Evolutionary conservation across 495 filamentous ascomycete genomes (phyloP).

Genomic region (Monascus purpureus): DNA sequence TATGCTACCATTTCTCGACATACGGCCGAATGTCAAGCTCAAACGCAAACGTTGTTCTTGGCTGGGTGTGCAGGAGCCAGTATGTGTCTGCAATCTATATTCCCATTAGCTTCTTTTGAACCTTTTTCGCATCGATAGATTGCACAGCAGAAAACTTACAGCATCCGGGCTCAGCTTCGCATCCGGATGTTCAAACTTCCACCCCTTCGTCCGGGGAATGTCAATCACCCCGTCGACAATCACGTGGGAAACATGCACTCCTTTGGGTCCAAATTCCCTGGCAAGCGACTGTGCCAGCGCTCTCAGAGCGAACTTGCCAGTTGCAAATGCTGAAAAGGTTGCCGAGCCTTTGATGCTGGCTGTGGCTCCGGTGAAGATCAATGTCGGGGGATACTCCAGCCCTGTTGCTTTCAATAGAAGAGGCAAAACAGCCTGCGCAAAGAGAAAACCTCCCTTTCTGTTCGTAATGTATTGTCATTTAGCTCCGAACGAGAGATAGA

Average conservation of each 20-base stretch:
- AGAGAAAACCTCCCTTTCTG: slow-evolving; percentile 63
- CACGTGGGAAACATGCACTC: slow-evolving; percentile 76
- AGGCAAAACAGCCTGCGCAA: slow-evolving; percentile 60
- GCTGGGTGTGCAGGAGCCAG: slow-evolving; percentile 82
- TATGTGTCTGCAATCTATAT: slow-evolving; percentile 84
- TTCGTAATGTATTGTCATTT: background rate
- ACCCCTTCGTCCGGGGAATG: slow-evolving; percentile 55
- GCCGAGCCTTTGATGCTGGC: slow-evolving; percentile 65
- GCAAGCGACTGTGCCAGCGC: slow-evolving; percentile 69
- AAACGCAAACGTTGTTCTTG: slow-evolving; percentile 63
- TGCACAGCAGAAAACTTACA: too few species aligned
- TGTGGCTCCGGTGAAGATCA: slow-evolving; percentile 82
- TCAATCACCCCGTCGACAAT: slow-evolving; percentile 87
- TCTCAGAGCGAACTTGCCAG: slow-evolving; percentile 68
- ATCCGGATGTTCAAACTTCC: slow-evolving; percentile 44
- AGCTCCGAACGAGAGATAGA: background rate
- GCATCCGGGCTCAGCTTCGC: slow-evolving; percentile 69
- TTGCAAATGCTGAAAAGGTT: slow-evolving; percentile 56
- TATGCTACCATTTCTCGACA: slow-evolving; percentile 56
- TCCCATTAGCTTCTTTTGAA: too few species aligned
- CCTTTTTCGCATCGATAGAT: too few species aligned
- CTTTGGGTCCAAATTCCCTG: slow-evolving; percentile 77
- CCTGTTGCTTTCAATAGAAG: slow-evolving; percentile 48
- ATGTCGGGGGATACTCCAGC: slow-evolving; percentile 49
- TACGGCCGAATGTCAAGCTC: slow-evolving; percentile 74